A percentile compares a stretch with the other conserved stretches of the same genome.
These are phyloP conservation scores for Cyclotella kingstonii DNA, from an alignment of 108 stramenopile genomes.

Conservation along the genomic window DNA sequence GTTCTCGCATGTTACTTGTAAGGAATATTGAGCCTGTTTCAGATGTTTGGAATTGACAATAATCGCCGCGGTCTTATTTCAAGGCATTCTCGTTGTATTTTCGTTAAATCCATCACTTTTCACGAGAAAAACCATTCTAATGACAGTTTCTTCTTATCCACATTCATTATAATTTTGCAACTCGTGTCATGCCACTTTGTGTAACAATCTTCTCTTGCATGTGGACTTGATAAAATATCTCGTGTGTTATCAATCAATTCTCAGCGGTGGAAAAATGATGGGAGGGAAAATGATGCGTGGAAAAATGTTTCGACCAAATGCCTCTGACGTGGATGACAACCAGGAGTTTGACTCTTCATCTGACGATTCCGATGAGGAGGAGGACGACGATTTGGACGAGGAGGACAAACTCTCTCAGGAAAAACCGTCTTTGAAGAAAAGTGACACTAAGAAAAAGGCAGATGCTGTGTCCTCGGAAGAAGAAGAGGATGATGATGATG, in stretches of 20 bases:
- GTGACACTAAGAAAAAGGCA: background rate
- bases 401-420: background rate
- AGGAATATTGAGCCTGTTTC: background rate
- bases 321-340: conserved; percentile 45
- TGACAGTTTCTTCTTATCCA: too few species aligned
- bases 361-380: conserved; percentile 41
- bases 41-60: background rate
- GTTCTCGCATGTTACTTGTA: background rate
- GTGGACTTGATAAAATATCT: background rate
- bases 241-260: too few species aligned
- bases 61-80: too few species aligned
- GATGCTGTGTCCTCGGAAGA: conserved; percentile 45
- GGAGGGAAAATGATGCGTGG: conserved; percentile 53
- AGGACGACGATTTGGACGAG: conserved; percentile 19
- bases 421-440: background rate
- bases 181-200: background rate
- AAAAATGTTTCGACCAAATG: conserved; percentile 60
- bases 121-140: too few species aligned
- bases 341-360: conserved; percentile 43
- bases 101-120: too few species aligned
- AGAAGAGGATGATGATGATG: conserved; percentile 56
- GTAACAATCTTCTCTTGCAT: background rate
- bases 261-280: conserved; percentile 51
- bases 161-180: too few species aligned
- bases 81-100: too few species aligned